phyloP scores from a whole-genome alignment of 2,329 filamentous ascomycete species.

The Exophiala sideris region DNA sequence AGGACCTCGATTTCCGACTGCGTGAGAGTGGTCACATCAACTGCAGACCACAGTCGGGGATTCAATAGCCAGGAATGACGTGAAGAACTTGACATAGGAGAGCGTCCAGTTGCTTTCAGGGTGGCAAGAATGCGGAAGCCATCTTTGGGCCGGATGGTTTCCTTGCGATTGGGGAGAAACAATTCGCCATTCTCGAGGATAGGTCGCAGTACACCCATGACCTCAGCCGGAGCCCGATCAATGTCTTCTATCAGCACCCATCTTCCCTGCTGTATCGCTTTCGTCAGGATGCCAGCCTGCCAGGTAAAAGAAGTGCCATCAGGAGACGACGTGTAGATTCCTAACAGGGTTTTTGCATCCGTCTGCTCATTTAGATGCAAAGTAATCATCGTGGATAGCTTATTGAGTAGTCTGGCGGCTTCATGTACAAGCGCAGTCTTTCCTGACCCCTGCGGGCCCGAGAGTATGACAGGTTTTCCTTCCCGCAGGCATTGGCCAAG shows the following conservation, averaged over 20 bases:
- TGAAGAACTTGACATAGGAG: slow-evolving; percentile 68
- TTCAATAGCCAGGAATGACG: slow-evolving; percentile 32
- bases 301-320: slow-evolving; percentile 87
- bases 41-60: slow-evolving; percentile 72
- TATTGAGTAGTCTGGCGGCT: slow-evolving; percentile 73
- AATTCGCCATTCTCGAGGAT: slow-evolving; percentile 91
- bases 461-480: slow-evolving; percentile 70
- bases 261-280: slow-evolving; percentile 85
- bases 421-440: slow-evolving; percentile 87
- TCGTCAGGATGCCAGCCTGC: slow-evolving; percentile 88
- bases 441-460: slow-evolving; percentile 79
- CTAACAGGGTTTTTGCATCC: slow-evolving; percentile 92
- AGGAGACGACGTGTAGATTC: slow-evolving; percentile 85
- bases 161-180: slow-evolving; percentile 81
- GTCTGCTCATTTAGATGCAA: slow-evolving; percentile 97
- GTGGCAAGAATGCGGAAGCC: slow-evolving; percentile 92
- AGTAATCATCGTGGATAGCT: slow-evolving; percentile 80
- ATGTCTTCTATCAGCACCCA: slow-evolving; percentile 98
- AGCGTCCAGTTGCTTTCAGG: slow-evolving; percentile 66
- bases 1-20: slow-evolving; percentile 71
- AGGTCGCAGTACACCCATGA: slow-evolving; percentile 87
- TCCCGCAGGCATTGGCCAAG: slow-evolving; percentile 67
- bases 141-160: slow-evolving; percentile 75
- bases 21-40: slow-evolving; percentile 65
- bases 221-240: slow-evolving; percentile 89